These are phyloP conservation scores for Fonsecaea multimorphosa DNA, from an alignment of 2,329 filamentous ascomycete genomes.

Conservation along the genomic window DNA sequence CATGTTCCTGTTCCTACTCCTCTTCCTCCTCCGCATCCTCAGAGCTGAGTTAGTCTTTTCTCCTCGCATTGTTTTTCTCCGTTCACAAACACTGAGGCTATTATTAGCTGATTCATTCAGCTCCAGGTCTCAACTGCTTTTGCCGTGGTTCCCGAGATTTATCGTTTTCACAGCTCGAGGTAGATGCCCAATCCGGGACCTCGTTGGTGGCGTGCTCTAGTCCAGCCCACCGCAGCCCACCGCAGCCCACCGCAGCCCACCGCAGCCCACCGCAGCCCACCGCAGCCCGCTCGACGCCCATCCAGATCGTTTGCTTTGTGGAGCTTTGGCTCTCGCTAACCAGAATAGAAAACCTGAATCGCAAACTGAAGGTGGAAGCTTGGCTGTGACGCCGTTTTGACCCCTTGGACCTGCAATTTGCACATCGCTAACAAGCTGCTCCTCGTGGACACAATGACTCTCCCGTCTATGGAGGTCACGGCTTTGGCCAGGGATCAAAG, in stretches of 20 bases:
- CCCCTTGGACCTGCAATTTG: slow-evolving; percentile 19
- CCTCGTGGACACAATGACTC: too few species aligned
- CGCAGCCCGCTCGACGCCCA: background rate
- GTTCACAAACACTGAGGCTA: background rate
- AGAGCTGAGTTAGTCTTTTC: background rate
- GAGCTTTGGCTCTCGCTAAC: background rate
- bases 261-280: too few species aligned
- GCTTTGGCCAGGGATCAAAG: background rate
- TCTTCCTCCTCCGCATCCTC: background rate
- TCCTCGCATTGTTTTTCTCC: background rate
- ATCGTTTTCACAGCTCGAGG: background rate
- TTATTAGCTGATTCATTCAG: background rate
- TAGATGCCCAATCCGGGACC: background rate
- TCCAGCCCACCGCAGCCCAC: too few species aligned
- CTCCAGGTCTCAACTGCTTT: background rate
- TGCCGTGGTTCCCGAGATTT: background rate
- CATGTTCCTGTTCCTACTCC: background rate
- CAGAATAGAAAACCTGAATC: background rate
- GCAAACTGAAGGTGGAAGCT: background rate
- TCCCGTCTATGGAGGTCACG: too few species aligned
- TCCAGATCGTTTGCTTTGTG: background rate
- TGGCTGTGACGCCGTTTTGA: background rate
- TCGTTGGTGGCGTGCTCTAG: slow-evolving; percentile 2
- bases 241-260: too few species aligned
- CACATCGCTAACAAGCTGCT: background rate